Percentiles rank a stretch among this genome's conserved stretches.
phyloP scores from a whole-genome alignment of 2,329 filamentous ascomycete species.

The Bipolaris zeicola region DNA sequence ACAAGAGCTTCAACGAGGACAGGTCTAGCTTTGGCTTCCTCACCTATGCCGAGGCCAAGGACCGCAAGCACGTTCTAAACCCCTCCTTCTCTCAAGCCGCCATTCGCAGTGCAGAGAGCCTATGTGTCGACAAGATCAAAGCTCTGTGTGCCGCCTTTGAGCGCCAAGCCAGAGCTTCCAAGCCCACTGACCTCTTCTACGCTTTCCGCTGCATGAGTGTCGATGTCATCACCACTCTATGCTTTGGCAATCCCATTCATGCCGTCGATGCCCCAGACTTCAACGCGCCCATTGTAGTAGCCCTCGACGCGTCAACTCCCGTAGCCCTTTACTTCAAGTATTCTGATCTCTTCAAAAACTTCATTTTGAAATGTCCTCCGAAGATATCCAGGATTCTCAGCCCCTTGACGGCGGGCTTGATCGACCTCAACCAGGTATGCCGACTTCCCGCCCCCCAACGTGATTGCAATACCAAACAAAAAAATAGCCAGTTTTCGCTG shows the following conservation, averaged over 20 bases:
- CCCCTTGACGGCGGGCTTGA: conserved; percentile 46
- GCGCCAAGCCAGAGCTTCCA: conserved; percentile 26
- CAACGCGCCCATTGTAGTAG: conserved; percentile 50
- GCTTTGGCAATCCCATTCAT: conserved; percentile 50
- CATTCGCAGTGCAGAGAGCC: conserved; percentile 44
- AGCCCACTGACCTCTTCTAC: conserved; percentile 31
- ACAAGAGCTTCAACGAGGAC: conserved; percentile 50
- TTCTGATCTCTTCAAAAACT: conserved; percentile 45
- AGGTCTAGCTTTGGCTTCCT: conserved; percentile 52
- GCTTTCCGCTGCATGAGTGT: conserved; percentile 31
- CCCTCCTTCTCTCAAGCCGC: conserved; percentile 51
- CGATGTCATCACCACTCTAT: conserved; percentile 45
- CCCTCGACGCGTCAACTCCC: conserved; percentile 48
- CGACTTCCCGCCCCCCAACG: not conserved
- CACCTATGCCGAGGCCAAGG: conserved; percentile 49
- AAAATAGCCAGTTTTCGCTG: too few species aligned
- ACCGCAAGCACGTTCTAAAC: conserved; percentile 51
- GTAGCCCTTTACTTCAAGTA: conserved; percentile 50
- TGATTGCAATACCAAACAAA: not conserved
- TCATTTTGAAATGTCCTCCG: conserved; percentile 48
- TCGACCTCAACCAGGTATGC: conserved; percentile 45
- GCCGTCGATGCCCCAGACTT: conserved; percentile 50
- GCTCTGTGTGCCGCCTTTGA: conserved; percentile 40
- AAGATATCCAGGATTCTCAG: conserved; percentile 45
- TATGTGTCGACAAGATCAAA: conserved; percentile 47